Evolutionary conservation across 495 filamentous ascomycete species (phyloP).

Genomic region (Aspergillus bertholletiae): DNA sequence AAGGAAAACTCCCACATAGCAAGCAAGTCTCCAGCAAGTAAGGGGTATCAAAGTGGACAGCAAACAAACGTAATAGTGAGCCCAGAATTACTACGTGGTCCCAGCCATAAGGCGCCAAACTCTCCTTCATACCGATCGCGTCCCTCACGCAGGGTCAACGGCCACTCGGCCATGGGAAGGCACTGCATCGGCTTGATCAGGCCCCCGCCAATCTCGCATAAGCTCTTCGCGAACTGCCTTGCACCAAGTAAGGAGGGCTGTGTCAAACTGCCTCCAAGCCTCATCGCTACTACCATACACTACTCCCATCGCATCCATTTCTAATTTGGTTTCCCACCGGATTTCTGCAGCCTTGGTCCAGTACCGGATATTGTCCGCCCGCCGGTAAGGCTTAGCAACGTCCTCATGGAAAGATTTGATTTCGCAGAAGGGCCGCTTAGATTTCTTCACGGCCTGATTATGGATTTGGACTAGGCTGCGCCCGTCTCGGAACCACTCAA

Average conservation of each 20-base stretch:
- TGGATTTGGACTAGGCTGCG: constrained; percentile 80
- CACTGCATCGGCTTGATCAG: constrained; percentile 11
- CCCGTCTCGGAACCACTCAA: constrained; percentile 71
- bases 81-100: constrained; percentile 18
- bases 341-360: constrained; percentile 96
- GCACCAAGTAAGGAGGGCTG: constrained; percentile 76
- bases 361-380: constrained; percentile 88
- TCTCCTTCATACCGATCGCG: not conserved
- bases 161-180: constrained; percentile 9
- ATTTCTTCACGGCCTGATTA: constrained; percentile 81
- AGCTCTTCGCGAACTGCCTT: constrained; percentile 74
- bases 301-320: constrained; percentile 81
- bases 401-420: constrained; percentile 87
- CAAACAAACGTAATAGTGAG: constrained; percentile 17
- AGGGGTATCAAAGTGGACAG: constrained; percentile 28
- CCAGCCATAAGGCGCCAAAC: constrained; percentile 11
- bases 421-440: constrained; percentile 81
- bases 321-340: constrained; percentile 84
- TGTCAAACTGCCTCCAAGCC: constrained; percentile 78
- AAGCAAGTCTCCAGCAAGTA: constrained; percentile 8
- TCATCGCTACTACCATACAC: constrained; percentile 62
- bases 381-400: constrained; percentile 88
- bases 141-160: constrained; percentile 4
- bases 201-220: constrained; percentile 51
- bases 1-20: not conserved